Evolutionary conservation across 2,329 filamentous ascomycete species (phyloP), one percentile per base, ranked within the genome.

Genomic region (Cadophora sp.): DNA sequence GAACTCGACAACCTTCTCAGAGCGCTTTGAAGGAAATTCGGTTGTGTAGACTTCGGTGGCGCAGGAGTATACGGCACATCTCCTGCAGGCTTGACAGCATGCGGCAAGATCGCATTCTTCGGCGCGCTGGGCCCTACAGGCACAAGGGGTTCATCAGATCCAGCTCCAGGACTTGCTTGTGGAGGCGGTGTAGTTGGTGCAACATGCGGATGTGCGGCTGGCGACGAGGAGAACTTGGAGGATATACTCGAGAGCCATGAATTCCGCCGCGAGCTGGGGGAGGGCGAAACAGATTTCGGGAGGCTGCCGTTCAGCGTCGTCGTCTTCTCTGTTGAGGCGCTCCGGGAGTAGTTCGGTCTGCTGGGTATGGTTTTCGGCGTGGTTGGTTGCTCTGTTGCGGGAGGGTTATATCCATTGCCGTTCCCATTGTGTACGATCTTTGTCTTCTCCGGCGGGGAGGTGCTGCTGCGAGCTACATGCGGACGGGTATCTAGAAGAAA

Each of bases 221-320:
- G 78, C 20, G 82, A 82, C 33, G 88, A 89, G 2, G 92, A 94
- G 81, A 98, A 97, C 78, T 97, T 97, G 72, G 93, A 95, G 71
- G 93, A 96, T 72, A 98, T 88, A 76, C 89, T 97, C 65, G 92
- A 93, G 75, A 98, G 94, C 96, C 96, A 99, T 16, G 94, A 97
- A 69, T 89, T 90, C 64, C 88, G 81, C 71, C 93, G 66, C 9
- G 68, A 62, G 2, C 36, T 65, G 8, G 71, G 67, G 11, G 74
- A 71, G 1, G 70, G 64, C 9, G 74, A 71, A 39, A 59, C 64
- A 4, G 68, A 47, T 66, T 75, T 77, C n/a, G 66, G 67, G 22
- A 68, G 36, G 59, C 64, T 73, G 53, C 71, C 71, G 66, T 75
- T 72, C 43, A 70, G n/a, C 36, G 67, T 70, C 39, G 66, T 43